A percentile compares a stretch with the other conserved stretches of the same genome.
Evolutionary conservation across 2,329 filamentous ascomycete species (phyloP).

Genomic region (Xylariaceae sp.): DNA sequence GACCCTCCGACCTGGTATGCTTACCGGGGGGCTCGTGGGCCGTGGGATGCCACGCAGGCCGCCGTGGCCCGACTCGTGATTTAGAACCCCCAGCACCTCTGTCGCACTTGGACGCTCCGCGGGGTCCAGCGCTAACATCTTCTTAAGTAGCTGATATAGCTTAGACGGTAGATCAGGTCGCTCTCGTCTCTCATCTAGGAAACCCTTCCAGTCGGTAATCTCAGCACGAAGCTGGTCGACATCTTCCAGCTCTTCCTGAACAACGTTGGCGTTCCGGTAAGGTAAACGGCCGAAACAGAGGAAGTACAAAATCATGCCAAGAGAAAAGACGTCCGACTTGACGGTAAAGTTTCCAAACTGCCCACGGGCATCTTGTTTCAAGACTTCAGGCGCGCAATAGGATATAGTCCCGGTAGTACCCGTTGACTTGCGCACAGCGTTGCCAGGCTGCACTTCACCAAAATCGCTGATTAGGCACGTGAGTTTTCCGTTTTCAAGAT

Average conservation of each 20-base stretch:
- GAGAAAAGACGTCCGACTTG: slow-evolving; percentile 96
- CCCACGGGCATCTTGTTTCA: slow-evolving; percentile 63
- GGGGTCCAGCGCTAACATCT: slow-evolving; percentile 72
- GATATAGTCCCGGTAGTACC: slow-evolving; percentile 95
- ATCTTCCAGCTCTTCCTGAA: slow-evolving; percentile 89
- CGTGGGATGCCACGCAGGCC: slow-evolving; percentile 33
- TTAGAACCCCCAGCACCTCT: slow-evolving; percentile 76
- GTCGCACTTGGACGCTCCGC: slow-evolving; percentile 73
- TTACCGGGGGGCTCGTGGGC: slow-evolving; percentile 35
- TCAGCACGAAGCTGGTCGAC: slow-evolving; percentile 78
- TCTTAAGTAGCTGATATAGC: slow-evolving; percentile 78
- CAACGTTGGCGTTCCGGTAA: slow-evolving; percentile 74
- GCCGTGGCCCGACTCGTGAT: slow-evolving; percentile 54
- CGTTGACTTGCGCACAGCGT: slow-evolving; percentile 76
- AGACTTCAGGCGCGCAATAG: slow-evolving; percentile 92
- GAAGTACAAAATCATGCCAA: slow-evolving; percentile 98
- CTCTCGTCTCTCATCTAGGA: slow-evolving; percentile 68
- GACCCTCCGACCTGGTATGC: slow-evolving; percentile 42
- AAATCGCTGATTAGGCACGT: slow-evolving; percentile 94
- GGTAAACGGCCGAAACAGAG: slow-evolving; percentile 91
- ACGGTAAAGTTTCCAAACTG: slow-evolving; percentile 88
- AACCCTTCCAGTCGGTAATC: slow-evolving; percentile 82
- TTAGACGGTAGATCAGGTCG: slow-evolving; percentile 79
- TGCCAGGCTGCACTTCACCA: slow-evolving; percentile 86
- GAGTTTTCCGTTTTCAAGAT: slow-evolving; percentile 64